Conservation (phyloP, 495 filamentous ascomycete species). For the Massariosphaeria phaeospora region DNA sequence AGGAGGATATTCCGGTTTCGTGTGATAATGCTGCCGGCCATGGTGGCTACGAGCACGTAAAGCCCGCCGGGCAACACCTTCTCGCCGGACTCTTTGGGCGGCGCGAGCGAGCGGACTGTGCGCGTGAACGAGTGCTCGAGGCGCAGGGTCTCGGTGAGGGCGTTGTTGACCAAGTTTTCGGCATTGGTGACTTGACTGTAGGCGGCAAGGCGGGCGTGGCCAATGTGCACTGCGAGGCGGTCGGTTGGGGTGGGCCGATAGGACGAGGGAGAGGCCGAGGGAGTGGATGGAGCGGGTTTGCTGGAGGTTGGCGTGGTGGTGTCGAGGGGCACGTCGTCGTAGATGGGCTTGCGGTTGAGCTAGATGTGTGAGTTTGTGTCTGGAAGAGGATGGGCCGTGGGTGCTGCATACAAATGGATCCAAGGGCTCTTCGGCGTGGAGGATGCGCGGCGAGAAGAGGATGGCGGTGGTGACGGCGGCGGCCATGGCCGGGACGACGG, state of each 20-base stretch:
- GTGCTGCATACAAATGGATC: constrained; percentile 15
- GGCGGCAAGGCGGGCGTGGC: constrained; percentile 71
- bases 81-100: constrained; percentile 74
- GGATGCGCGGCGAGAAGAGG: constrained; percentile 51
- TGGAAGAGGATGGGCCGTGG: not conserved
- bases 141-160: constrained; percentile 67
- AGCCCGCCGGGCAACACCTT: constrained; percentile 76
- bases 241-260: constrained; percentile 76
- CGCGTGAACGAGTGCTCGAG: constrained; percentile 79
- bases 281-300: constrained; percentile 17
- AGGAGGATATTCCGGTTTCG: constrained; percentile 80
- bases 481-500: constrained; percentile 52
- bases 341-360: constrained; percentile 74
- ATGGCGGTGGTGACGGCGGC: constrained; percentile 51
- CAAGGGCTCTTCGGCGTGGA: constrained; percentile 54
- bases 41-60: constrained; percentile 85
- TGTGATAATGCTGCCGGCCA: constrained; percentile 85
- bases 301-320: constrained; percentile 28
- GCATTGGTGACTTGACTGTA: constrained; percentile 64
- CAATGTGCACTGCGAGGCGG: constrained; percentile 78
- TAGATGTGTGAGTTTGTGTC: constrained; percentile 19
- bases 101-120: constrained; percentile 81
- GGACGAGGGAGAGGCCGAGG: constrained; percentile 36
- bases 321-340: constrained; percentile 57
- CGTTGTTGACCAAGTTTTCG: constrained; percentile 71